phyloP scores from a whole-genome alignment of 2,329 filamentous ascomycete species.

The Alternaria rosae region DNA sequence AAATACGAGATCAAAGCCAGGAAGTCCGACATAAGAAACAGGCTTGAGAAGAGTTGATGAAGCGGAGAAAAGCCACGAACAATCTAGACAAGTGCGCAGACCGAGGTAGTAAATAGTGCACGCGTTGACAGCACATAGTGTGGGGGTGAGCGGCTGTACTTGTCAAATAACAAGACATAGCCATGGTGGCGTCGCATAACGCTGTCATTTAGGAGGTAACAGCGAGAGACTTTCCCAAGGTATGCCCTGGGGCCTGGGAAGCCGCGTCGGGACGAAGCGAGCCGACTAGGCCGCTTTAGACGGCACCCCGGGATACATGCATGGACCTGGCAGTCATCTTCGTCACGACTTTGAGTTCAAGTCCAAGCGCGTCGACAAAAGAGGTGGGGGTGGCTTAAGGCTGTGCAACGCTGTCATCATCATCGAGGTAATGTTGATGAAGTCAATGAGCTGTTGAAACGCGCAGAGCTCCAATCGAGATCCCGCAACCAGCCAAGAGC shows the following conservation, averaged over 20 bases:
- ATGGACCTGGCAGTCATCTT: slow-evolving; percentile 6
- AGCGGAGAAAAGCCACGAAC: not conserved
- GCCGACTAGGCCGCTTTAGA: slow-evolving; percentile 1
- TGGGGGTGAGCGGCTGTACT: not conserved
- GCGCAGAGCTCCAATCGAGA: not conserved
- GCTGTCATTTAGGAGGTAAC: not conserved
- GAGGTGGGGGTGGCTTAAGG: not conserved
- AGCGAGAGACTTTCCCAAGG: not conserved
- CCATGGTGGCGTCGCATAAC: not conserved
- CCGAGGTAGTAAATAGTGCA: not conserved
- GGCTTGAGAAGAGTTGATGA: not conserved
- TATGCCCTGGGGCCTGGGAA: not conserved
- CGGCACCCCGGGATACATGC: not conserved
- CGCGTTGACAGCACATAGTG: not conserved
- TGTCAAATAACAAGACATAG: not conserved
- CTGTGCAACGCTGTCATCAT: not conserved
- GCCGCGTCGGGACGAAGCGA: slow-evolving; percentile 13
- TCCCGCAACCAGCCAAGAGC: not conserved
- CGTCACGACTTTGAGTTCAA: slow-evolving; percentile 10
- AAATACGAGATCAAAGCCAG: not conserved
- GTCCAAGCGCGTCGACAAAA: not conserved
- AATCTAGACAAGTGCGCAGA: not conserved
- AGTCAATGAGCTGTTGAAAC: not conserved
- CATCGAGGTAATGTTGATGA: not conserved
- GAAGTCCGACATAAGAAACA: not conserved